Evolutionary conservation across 1,284 basidiomycete genomes (phyloP).

Genomic region (Cystobasidium pallidum): DNA sequence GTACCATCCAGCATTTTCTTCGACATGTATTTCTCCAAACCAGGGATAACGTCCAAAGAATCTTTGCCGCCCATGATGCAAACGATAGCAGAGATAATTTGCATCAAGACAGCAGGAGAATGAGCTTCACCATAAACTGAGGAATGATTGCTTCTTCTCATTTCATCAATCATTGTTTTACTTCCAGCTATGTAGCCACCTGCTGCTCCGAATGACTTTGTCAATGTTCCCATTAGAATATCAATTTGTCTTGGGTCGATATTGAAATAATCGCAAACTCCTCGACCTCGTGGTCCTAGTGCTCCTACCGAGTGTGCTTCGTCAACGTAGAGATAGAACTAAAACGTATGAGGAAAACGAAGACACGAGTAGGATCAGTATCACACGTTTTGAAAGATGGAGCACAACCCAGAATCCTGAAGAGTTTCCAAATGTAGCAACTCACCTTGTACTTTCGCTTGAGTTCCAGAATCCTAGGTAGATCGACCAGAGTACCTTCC

Average conservation of each 20-base stretch:
- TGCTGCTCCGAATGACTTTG: slow-evolving; percentile 90
- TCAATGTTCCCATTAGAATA: slow-evolving; percentile 98
- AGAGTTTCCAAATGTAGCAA: too few species aligned
- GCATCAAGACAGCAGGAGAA: slow-evolving; percentile 85
- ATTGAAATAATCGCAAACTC: slow-evolving; percentile 93
- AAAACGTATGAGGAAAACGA: neutral
- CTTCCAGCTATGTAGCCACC: slow-evolving; percentile 92
- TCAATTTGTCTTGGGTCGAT: slow-evolving; percentile 81
- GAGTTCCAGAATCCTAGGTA: slow-evolving; percentile 81
- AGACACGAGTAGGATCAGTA: neutral
- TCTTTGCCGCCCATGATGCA: slow-evolving; percentile 80
- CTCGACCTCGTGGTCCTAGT: slow-evolving; percentile 88
- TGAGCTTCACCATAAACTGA: slow-evolving; percentile 89
- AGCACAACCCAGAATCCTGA: too few species aligned
- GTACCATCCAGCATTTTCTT: slow-evolving; percentile 71
- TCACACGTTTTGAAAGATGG: too few species aligned
- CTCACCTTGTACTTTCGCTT: slow-evolving; percentile 93
- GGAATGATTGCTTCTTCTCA: slow-evolving; percentile 81
- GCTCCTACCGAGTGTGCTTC: slow-evolving; percentile 98
- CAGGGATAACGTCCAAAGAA: slow-evolving; percentile 59
- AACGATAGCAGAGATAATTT: slow-evolving; percentile 89
- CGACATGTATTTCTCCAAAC: slow-evolving; percentile 76
- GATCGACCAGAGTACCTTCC: slow-evolving; percentile 90
- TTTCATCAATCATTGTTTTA: slow-evolving; percentile 76
- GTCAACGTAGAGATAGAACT: slow-evolving; percentile 96